These are phyloP conservation scores for Alopecurus myosuroides DNA, from an alignment of 176 grass and related monocot genomes.

Conservation along the genomic window DNA sequence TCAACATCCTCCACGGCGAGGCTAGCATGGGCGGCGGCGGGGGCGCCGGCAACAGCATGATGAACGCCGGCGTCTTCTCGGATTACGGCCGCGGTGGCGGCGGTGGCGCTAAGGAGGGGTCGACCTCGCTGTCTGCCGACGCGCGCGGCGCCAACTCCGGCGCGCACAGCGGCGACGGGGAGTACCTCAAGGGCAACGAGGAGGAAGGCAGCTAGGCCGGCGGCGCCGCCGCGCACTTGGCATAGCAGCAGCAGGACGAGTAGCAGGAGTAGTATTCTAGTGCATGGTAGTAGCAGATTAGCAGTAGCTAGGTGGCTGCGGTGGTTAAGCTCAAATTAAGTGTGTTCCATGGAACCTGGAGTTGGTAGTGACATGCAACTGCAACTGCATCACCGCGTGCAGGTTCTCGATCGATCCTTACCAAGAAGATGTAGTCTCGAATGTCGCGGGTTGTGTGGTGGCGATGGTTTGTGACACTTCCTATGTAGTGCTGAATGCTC, in stretches of 20 bases:
- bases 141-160: slow-evolving; percentile 47
- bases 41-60: slow-evolving; percentile 36
- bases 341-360: slow-evolving; percentile 42
- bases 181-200: slow-evolving; percentile 86
- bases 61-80: slow-evolving; percentile 60
- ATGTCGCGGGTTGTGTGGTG: slow-evolving; percentile 2
- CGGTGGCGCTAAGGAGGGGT: slow-evolving; percentile 41
- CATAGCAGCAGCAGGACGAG: background rate
- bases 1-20: slow-evolving; percentile 87
- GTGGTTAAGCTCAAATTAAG: background rate
- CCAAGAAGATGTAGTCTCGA: slow-evolving; percentile 21
- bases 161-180: slow-evolving; percentile 55
- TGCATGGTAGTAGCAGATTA: background rate
- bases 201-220: slow-evolving; percentile 58
- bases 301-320: background rate
- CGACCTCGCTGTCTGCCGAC: slow-evolving; percentile 50
- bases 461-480: slow-evolving; percentile 3
- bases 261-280: slow-evolving; percentile 23
- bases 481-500: slow-evolving; percentile 9
- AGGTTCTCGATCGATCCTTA: slow-evolving; percentile 21
- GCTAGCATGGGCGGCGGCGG: slow-evolving; percentile 60
- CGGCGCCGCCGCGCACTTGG: background rate
- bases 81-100: slow-evolving; percentile 57
- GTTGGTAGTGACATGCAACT: slow-evolving; percentile 37
- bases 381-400: slow-evolving; percentile 1